Conservation (phyloP, 495 filamentous ascomycete genomes). For the Talaromyces borbonicus region DNA sequence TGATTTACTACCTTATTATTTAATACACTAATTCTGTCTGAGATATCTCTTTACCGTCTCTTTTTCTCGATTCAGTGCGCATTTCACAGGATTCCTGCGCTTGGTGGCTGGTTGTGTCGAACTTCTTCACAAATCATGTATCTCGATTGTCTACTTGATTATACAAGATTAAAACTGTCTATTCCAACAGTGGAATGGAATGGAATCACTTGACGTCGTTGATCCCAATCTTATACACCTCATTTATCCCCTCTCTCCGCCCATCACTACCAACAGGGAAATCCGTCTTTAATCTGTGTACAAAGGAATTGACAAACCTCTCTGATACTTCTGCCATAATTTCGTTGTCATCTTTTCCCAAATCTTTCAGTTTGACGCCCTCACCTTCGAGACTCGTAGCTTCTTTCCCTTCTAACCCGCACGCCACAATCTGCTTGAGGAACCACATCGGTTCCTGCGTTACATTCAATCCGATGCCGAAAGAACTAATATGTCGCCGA, state of each 20-base stretch:
- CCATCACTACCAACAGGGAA: slow-evolving; percentile 24
- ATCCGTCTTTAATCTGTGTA: slow-evolving; percentile 29
- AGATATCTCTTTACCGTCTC: not conserved
- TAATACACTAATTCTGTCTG: not conserved
- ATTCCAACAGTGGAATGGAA: too few species aligned
- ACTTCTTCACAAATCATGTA: too few species aligned
- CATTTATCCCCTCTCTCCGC: slow-evolving; percentile 29
- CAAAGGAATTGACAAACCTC: slow-evolving; percentile 32
- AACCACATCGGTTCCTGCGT: slow-evolving; percentile 53
- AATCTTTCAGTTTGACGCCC: slow-evolving; percentile 19
- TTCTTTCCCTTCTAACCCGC: slow-evolving; percentile 69
- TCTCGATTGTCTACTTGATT: too few species aligned
- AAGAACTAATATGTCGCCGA: slow-evolving; percentile 70
- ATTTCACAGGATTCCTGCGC: not conserved
- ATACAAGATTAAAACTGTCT: too few species aligned
- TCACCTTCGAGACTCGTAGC: slow-evolving; percentile 57
- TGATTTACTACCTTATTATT: not conserved
- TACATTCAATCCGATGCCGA: slow-evolving; percentile 81
- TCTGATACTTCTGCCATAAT: slow-evolving; percentile 25
- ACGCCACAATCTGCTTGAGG: slow-evolving; percentile 73
- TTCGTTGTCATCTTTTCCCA: not conserved
- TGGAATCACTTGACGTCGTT: slow-evolving; percentile 19
- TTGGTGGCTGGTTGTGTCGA: not conserved
- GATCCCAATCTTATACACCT: slow-evolving; percentile 28
- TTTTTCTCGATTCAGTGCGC: not conserved